These are phyloP conservation scores for Pilatotrama ljubarskyi DNA, from an alignment of 768 basidiomycete species.

Conservation along the genomic window DNA sequence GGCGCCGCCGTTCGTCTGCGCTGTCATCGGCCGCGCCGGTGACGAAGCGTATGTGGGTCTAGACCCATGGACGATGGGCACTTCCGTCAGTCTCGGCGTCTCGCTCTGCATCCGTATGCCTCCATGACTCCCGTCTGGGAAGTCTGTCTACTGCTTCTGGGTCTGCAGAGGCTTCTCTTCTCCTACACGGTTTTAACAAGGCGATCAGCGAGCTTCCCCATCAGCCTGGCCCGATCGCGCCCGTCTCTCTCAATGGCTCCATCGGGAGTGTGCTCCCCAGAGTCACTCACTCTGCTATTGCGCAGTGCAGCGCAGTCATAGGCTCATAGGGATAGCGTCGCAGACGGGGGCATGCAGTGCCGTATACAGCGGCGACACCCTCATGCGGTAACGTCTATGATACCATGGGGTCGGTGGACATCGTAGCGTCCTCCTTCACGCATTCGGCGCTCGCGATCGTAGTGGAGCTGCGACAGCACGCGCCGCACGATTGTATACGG, in stretches of 20 bases:
- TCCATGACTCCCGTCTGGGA: neutral
- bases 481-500: neutral
- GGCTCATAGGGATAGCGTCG: too few species aligned
- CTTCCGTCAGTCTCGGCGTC: neutral
- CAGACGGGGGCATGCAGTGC: too few species aligned
- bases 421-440: too few species aligned
- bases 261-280: neutral
- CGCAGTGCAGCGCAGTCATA: too few species aligned
- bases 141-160: neutral
- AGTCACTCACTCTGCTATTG: too few species aligned
- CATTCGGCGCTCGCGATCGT: neutral
- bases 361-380: too few species aligned
- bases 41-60: neutral
- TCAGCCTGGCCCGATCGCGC: neutral
- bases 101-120: neutral
- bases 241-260: neutral
- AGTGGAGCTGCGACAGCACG: neutral
- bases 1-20: neutral
- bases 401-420: too few species aligned
- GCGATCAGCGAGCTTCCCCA: conserved; percentile 4
- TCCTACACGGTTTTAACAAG: neutral
- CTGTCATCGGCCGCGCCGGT: neutral
- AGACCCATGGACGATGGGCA: neutral
- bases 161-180: conserved; percentile 2
- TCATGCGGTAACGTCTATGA: too few species aligned